Evolutionary conservation across 176 grass and related monocot species (phyloP).

Genomic region (Rhipidocladum racemiflorum): DNA sequence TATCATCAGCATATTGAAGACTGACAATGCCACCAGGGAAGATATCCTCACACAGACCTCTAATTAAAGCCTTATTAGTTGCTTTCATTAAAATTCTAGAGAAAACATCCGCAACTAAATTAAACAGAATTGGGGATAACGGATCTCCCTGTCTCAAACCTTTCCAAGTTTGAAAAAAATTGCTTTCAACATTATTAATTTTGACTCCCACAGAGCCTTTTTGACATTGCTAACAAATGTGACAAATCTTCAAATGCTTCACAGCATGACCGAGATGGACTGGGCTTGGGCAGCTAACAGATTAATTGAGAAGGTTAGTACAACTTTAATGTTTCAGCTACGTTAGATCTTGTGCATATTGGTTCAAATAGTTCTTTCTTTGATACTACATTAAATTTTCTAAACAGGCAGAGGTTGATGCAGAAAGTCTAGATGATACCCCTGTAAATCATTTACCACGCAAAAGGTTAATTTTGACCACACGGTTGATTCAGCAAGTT

Average conservation of each 20-base stretch:
- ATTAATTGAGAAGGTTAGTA: slow-evolving; percentile 85
- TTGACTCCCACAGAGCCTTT: no score
- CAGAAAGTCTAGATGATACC: slow-evolving; percentile 65
- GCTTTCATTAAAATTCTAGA: no score
- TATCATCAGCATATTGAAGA: no score
- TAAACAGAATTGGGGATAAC: no score
- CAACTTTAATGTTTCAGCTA: slow-evolving; percentile 14
- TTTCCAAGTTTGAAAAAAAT: no score
- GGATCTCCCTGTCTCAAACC: no score
- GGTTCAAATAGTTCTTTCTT: slow-evolving; percentile 7
- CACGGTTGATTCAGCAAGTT: slow-evolving; percentile 80
- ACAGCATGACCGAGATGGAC: slow-evolving; percentile 63
- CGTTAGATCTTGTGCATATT: slow-evolving; percentile 22
- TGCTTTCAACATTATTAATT: no score
- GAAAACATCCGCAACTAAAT: no score
- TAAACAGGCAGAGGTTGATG: slow-evolving; percentile 60
- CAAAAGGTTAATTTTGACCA: slow-evolving; percentile 73
- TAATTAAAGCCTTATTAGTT: no score
- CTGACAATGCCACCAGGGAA: no score
- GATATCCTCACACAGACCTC: no score
- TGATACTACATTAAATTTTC: slow-evolving; percentile 23
- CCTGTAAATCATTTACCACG: slow-evolving; percentile 43
- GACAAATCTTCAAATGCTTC: slow-evolving; percentile 33
- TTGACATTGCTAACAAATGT: slow-evolving; percentile 32
- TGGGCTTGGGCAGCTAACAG: slow-evolving; percentile 87